Conservation (phyloP, 805 yeast species). For the Jamesozyma hellenica region DNA sequence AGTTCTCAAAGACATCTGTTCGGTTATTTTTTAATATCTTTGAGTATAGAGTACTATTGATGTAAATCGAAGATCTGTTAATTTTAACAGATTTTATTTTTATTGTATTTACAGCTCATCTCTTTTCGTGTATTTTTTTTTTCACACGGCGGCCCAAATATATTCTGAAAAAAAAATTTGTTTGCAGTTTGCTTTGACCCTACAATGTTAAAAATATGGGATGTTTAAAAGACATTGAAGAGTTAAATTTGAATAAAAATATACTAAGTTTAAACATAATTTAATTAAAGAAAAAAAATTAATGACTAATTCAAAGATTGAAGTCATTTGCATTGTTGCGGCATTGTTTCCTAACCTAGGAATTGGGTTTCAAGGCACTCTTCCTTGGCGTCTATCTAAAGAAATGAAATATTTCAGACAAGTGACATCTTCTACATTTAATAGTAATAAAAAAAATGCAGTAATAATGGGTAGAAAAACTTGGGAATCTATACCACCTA, state of each 20-base stretch:
- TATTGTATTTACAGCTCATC: neutral
- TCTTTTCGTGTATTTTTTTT: no score
- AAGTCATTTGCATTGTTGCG: constrained; percentile 69
- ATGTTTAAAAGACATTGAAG: no score
- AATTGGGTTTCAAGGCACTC: constrained; percentile 67
- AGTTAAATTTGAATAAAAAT: no score
- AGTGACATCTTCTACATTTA: constrained; percentile 44
- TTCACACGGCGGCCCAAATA: no score
- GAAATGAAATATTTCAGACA: constrained; percentile 81
- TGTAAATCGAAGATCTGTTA: neutral
- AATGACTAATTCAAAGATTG: constrained; percentile 16
- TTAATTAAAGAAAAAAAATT: no score
- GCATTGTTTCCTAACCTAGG: constrained; percentile 73
- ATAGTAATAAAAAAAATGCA: constrained; percentile 43
- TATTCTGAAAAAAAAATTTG: no score
- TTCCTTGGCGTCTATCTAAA: constrained; percentile 80
- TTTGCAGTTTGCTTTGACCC: no score
- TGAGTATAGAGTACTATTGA: neutral
- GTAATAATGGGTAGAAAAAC: constrained; percentile 95
- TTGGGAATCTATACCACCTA: constrained; percentile 85
- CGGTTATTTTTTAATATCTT: no score
- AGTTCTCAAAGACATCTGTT: constrained; percentile 12
- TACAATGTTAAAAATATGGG: no score
- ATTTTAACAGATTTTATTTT: no score
- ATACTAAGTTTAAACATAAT: no score